These are phyloP conservation scores for Teratosphaeria viscida DNA, from an alignment of 2,329 filamentous ascomycete species.

Conservation along the genomic window DNA sequence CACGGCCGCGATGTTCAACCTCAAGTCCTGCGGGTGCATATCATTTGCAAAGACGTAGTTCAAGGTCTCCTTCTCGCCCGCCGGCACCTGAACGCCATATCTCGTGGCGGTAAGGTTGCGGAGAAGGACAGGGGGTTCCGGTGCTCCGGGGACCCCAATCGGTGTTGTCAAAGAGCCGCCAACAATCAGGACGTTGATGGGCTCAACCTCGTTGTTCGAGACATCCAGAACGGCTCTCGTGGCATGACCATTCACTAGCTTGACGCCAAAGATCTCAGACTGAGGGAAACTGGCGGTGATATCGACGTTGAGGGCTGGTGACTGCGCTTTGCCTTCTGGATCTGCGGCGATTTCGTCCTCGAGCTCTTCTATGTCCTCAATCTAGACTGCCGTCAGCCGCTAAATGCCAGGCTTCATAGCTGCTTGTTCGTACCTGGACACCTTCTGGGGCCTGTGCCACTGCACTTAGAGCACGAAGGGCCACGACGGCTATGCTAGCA, in stretches of 20 bases:
- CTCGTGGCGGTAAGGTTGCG: constrained; percentile 74
- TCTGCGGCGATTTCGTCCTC: constrained; percentile 3
- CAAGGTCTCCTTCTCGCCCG: constrained; percentile 64
- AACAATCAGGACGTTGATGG: constrained; percentile 66
- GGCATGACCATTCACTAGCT: constrained; percentile 84
- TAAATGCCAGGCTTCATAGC: constrained; percentile 15
- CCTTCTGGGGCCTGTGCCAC: constrained; percentile 43
- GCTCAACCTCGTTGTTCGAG: constrained; percentile 67
- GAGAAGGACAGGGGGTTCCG: constrained; percentile 48
- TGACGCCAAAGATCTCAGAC: constrained; percentile 81
- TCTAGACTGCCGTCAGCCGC: constrained; percentile 8
- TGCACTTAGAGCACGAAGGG: constrained; percentile 56
- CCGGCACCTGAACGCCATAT: constrained; percentile 63
- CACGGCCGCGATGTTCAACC: constrained; percentile 65
- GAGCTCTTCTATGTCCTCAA: constrained; percentile 10
- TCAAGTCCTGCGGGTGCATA: constrained; percentile 84
- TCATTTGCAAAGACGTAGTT: constrained; percentile 82
- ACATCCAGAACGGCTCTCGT: constrained; percentile 76
- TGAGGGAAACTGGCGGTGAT: constrained; percentile 51
- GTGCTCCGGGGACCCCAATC: constrained; percentile 39
- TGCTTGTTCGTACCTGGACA: constrained; percentile 15
- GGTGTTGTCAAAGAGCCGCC: constrained; percentile 61
- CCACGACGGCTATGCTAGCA: constrained; percentile 60
- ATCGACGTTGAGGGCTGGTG: constrained; percentile 45
- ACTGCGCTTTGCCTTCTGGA: constrained; percentile 36